These are phyloP conservation scores for Cladobotryum mycophilum DNA, from an alignment of 2,329 filamentous ascomycete genomes.

Conservation along the genomic window DNA sequence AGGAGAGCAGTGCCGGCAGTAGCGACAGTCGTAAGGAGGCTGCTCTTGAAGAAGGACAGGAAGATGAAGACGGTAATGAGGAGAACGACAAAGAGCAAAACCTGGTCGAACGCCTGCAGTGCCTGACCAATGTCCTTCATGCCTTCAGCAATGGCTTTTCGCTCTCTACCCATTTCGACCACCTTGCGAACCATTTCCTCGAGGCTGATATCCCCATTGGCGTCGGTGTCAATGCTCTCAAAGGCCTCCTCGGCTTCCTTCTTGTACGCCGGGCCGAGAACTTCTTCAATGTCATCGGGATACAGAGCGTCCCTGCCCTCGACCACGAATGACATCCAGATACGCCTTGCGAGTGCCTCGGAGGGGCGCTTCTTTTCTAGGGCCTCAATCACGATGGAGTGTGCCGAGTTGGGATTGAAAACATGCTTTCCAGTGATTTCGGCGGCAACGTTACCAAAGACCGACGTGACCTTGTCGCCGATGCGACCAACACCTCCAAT, in stretches of 20 bases:
- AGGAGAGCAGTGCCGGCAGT: constrained; percentile 88
- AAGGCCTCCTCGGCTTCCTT: constrained; percentile 85
- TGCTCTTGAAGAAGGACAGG: constrained; percentile 81
- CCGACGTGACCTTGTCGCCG: constrained; percentile 88
- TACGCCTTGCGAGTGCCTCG: constrained; percentile 85
- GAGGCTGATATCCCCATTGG: constrained; percentile 88
- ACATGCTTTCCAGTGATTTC: constrained; percentile 95
- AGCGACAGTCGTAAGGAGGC: constrained; percentile 76
- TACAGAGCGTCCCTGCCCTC: constrained; percentile 78
- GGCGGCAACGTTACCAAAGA: constrained; percentile 86
- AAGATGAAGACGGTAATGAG: constrained; percentile 81
- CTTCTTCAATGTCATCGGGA: constrained; percentile 77
- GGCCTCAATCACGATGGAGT: constrained; percentile 83
- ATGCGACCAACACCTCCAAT: constrained; percentile 73
- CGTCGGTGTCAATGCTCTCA: constrained; percentile 70
- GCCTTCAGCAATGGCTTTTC: constrained; percentile 82
- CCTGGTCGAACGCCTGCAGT: constrained; percentile 80
- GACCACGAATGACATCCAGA: constrained; percentile 97
- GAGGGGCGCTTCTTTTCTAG: constrained; percentile 78
- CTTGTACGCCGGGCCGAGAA: constrained; percentile 69
- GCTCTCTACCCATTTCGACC: constrained; percentile 74
- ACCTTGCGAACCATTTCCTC: constrained; percentile 93
- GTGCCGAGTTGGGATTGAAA: constrained; percentile 85
- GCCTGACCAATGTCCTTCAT: constrained; percentile 98
- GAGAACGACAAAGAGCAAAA: constrained; percentile 75